Conservation (phyloP, 2,329 filamentous ascomycete genomes). For the Aspergillus japonicus region DNA sequence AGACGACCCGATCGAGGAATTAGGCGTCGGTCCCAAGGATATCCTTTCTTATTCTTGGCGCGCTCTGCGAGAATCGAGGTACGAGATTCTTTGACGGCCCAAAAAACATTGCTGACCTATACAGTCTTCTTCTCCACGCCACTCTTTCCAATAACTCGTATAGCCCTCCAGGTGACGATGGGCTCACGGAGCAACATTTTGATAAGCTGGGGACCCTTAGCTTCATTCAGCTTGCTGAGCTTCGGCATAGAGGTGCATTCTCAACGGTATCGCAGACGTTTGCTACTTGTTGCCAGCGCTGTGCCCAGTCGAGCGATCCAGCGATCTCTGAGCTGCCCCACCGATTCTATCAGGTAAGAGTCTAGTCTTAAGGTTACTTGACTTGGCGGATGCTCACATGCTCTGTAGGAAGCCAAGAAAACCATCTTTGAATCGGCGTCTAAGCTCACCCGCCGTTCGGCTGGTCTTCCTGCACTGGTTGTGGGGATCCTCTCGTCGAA, state of each 20-base stretch:
- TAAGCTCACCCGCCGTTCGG: constrained; percentile 81
- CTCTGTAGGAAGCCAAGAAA: constrained; percentile 51
- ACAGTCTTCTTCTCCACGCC: constrained; percentile 68
- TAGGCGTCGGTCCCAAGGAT: constrained; percentile 78
- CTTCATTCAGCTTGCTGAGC: constrained; percentile 76
- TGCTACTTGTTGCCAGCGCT: constrained; percentile 71
- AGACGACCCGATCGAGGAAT: constrained; percentile 61
- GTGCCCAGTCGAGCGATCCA: constrained; percentile 52
- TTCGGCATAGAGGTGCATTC: constrained; percentile 90
- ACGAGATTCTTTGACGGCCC: constrained; percentile 22
- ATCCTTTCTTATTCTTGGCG: constrained; percentile 93
- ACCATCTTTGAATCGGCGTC: constrained; percentile 74
- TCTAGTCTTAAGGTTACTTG: too few species aligned
- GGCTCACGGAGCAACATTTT: constrained; percentile 59
- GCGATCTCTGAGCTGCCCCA: constrained; percentile 53
- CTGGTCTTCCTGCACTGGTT: constrained; percentile 84
- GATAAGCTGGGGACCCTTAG: constrained; percentile 68
- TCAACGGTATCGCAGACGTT: constrained; percentile 91
- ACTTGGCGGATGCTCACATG: background rate
- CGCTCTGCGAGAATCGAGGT: constrained; percentile 92
- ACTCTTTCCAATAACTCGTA: constrained; percentile 58
- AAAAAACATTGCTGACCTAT: constrained; percentile 21
- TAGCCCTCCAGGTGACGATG: constrained; percentile 41
- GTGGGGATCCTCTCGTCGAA: constrained; percentile 69
- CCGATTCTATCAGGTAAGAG: constrained; percentile 67